Percentiles rank a stretch among this genome's conserved stretches.
Conservation (phyloP, 148 eudicot species). For the Persicaria maculosa region DNA sequence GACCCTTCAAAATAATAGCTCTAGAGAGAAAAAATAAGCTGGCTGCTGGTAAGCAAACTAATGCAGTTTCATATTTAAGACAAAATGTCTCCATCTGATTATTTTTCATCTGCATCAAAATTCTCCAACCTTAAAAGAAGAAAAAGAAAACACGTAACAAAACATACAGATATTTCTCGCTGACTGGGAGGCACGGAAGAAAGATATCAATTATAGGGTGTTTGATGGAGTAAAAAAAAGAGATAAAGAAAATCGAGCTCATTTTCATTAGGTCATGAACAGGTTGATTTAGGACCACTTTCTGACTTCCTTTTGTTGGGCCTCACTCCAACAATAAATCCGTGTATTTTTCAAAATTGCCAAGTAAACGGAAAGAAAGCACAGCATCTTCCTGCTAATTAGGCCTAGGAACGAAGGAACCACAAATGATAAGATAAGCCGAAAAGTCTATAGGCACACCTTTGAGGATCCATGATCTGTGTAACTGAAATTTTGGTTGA, state of each 20-base stretch:
- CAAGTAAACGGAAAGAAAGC: neutral
- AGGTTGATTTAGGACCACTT: neutral
- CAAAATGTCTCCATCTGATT: neutral
- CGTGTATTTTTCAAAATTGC: neutral
- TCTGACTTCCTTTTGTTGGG: neutral
- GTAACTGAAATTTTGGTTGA: constrained; percentile 41
- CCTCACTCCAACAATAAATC: neutral
- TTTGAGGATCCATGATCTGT: constrained; percentile 56
- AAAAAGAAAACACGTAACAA: neutral
- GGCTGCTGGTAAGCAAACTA: neutral
- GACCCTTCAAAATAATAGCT: neutral
- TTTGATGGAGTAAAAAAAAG: neutral
- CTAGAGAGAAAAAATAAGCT: neutral
- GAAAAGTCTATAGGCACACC: constrained; percentile 32
- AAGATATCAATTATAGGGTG: neutral
- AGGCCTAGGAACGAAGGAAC: neutral
- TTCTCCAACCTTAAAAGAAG: neutral
- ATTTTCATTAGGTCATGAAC: neutral
- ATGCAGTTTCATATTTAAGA: neutral
- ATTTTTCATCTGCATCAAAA: neutral
- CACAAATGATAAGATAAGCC: neutral
- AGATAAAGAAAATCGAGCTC: neutral
- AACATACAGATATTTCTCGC: neutral
- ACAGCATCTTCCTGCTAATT: neutral
- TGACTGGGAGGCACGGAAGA: neutral